Evolutionary conservation across 192 early-diverging fungal species (phyloP).

Genomic region (Coemansia sp.): DNA sequence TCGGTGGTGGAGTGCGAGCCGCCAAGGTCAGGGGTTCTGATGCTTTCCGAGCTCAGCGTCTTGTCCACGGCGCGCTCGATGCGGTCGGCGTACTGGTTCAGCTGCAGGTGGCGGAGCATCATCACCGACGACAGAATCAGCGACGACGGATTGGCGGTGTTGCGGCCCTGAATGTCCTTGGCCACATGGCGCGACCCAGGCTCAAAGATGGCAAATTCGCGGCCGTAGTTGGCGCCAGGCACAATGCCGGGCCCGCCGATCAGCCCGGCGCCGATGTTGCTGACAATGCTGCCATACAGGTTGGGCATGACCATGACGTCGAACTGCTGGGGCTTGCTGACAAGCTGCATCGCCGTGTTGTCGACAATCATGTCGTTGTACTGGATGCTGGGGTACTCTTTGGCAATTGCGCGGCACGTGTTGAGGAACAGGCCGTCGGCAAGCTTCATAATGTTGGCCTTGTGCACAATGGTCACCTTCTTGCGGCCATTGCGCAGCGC

Average conservation of each 20-base stretch:
- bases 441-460: constrained; percentile 99
- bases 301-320: constrained; percentile 99
- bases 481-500: constrained; percentile 96
- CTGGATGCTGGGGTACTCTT: constrained; percentile 90
- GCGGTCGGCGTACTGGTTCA: constrained; percentile 83
- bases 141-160: constrained; percentile 95
- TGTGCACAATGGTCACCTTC: constrained; percentile 98
- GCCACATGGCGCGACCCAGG: constrained; percentile 98
- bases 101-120: constrained; percentile 94
- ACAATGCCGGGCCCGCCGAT: constrained; percentile 95
- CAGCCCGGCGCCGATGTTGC: constrained; percentile 95
- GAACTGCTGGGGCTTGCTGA: constrained; percentile 94
- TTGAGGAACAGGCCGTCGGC: constrained; percentile 98
- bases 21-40: constrained; percentile 86
- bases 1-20: constrained; percentile 86
- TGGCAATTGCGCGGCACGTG: constrained; percentile 92
- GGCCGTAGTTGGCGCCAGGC: constrained; percentile 97
- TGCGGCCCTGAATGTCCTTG: constrained; percentile 90
- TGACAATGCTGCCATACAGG: constrained; percentile 99
- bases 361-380: constrained; percentile 99
- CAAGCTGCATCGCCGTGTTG: constrained; percentile 99
- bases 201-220: constrained; percentile 97
- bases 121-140: constrained; percentile 89
- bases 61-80: constrained; percentile 88
- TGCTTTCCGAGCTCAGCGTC: constrained; percentile 76